Percentiles rank a stretch among this genome's conserved stretches.
Conservation (phyloP, 805 yeast species). For the Schizosaccharomyces cryophilus region DNA sequence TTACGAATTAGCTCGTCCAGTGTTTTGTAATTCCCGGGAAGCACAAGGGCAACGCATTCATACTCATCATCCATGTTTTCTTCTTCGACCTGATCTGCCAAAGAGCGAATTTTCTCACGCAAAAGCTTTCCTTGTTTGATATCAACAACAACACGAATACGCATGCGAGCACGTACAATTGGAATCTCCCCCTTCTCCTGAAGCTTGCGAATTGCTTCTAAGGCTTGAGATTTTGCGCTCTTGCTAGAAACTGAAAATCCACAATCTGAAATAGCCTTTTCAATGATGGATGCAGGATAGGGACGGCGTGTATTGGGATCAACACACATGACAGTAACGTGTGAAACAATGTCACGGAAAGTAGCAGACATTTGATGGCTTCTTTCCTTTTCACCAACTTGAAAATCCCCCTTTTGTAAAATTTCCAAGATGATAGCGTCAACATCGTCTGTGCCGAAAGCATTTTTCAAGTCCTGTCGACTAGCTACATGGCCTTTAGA, state of each 20-base stretch:
- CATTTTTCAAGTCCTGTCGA: slow-evolving; percentile 48
- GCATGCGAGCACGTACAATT: slow-evolving; percentile 84
- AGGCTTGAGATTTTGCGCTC: slow-evolving; percentile 66
- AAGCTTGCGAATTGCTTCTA: slow-evolving; percentile 66
- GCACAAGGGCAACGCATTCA: slow-evolving; percentile 46
- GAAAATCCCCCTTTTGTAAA: slow-evolving; percentile 75
- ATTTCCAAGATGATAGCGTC: slow-evolving; percentile 62
- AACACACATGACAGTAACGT: slow-evolving; percentile 71
- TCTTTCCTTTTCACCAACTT: slow-evolving; percentile 80
- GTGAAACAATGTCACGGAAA: slow-evolving; percentile 58
- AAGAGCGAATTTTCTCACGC: slow-evolving; percentile 19
- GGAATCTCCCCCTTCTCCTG: slow-evolving; percentile 67
- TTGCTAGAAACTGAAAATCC: slow-evolving; percentile 56
- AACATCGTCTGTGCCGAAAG: slow-evolving; percentile 53
- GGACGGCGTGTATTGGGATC: slow-evolving; percentile 75
- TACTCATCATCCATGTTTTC: slow-evolving; percentile 20
- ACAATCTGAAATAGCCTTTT: slow-evolving; percentile 44
- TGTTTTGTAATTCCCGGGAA: slow-evolving; percentile 60
- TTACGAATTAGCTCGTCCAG: slow-evolving; percentile 36
- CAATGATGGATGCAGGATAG: slow-evolving; percentile 85
- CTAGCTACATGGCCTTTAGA: slow-evolving; percentile 87
- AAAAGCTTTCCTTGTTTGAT: slow-evolving; percentile 27
- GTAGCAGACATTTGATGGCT: slow-evolving; percentile 46
- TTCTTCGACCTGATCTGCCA: slow-evolving; percentile 21
- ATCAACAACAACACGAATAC: slow-evolving; percentile 34